Base-by-base conservation (phyloP, 345 rosid genomes). In the Tarenaya hassleriana region DNA sequence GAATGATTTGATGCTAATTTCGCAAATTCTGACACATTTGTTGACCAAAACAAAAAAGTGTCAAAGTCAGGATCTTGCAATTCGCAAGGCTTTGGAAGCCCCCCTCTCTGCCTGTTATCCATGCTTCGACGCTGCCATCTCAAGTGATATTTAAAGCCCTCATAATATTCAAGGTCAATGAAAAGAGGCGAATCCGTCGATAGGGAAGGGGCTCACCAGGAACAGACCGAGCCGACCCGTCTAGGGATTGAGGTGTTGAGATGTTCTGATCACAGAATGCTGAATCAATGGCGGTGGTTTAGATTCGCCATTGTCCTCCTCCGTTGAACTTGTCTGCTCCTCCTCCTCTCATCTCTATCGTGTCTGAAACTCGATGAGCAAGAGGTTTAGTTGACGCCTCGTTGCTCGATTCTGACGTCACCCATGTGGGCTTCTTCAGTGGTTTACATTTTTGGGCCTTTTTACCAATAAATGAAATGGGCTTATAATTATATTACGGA, bases 111-210 rank as follows among this genome's bases (percentile, higher is more conserved):
- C 80, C 79, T 17, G 73, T 68, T 24, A 86, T 58, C 86, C 90
- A 86, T 59, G 89, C 78, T 8, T 62, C 79, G 52, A 67, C 70
- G 16, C 69, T 59, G 47, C 90, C 81, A 1, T 92, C 94, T 84
- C 57, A 47, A 35, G 10, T 27, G 24, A 19, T 55, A 34, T 29
- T 38, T n/a, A n/a, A n/a, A 47, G 41, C 29, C 66, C n/a, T 46
- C 55, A 15, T 41, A 16, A 31, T 3, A 54, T 19, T 48, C 32
- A 32, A 48, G 46, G 18, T 47, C 21, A 54, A 58, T 4, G 35
- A 29, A 60, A 21, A n/a, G n/a, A n/a, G n/a, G n/a, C n/a, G n/a
- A n/a, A n/a, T n/a, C 29, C 80, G 71, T 77, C 86, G 5, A 72
- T 51, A 0, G 84, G 91, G 33, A 71, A 68, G 0, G 86, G 76